Conservation (phyloP, 352 stramenopile species). For the Phytophthora ramorum region DNA sequence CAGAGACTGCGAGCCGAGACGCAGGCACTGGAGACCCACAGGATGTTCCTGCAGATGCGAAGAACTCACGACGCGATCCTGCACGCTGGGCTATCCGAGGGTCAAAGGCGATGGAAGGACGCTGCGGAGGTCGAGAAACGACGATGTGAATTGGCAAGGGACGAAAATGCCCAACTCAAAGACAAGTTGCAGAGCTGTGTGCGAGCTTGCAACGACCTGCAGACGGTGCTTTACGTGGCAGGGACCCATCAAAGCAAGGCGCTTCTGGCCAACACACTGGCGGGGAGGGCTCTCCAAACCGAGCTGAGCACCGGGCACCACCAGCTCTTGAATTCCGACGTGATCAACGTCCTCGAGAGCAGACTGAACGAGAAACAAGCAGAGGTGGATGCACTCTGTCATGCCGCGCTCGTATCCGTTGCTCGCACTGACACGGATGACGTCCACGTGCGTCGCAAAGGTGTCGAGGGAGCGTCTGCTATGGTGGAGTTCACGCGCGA, state of each 20-base stretch:
- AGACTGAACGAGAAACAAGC: constrained; percentile 2
- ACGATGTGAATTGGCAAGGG: background rate
- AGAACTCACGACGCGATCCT: constrained; percentile 10
- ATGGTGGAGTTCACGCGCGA: constrained; percentile 23
- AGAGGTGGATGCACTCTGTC: constrained; percentile 10
- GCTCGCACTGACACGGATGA: constrained; percentile 5
- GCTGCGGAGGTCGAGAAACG: constrained; percentile 14
- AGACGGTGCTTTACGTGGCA: constrained; percentile 13
- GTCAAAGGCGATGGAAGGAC: constrained; percentile 12
- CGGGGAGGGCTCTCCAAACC: constrained; percentile 6
- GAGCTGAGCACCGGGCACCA: background rate
- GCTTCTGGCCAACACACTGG: constrained; percentile 2
- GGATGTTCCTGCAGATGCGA: constrained; percentile 33
- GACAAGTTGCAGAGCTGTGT: constrained; percentile 12
- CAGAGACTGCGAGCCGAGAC: constrained; percentile 27
- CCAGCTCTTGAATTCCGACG: background rate
- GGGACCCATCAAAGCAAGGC: constrained; percentile 9
- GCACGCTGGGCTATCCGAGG: constrained; percentile 8
- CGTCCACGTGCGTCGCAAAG: constrained; percentile 20
- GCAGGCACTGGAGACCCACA: constrained; percentile 36
- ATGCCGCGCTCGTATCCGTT: background rate
- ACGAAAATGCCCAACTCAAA: constrained; percentile 22
- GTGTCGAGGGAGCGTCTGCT: constrained; percentile 2
- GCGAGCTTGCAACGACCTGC: constrained; percentile 13
- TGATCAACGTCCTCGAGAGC: constrained; percentile 9